A percentile compares a stretch with the other conserved stretches of the same genome.
Evolutionary conservation across 1,139 yeast species (phyloP).

Genomic region (Blastobotrys indianensis): DNA sequence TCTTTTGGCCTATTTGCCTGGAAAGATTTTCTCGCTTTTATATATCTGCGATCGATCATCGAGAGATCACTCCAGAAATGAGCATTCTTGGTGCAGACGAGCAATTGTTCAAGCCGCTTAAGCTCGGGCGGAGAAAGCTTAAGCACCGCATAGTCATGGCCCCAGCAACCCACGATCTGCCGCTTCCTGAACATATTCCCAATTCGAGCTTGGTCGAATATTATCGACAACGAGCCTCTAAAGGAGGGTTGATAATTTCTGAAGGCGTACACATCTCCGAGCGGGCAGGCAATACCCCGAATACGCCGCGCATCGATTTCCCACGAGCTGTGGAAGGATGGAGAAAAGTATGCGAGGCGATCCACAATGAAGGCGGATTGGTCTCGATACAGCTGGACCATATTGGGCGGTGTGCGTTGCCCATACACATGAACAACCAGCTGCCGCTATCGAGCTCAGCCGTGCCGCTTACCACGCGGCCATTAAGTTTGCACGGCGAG

Average conservation of each 20-base stretch:
- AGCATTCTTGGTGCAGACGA: background rate
- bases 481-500: slow-evolving; percentile 36
- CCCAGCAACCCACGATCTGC: slow-evolving; percentile 1
- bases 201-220: background rate
- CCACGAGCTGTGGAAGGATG: slow-evolving; percentile 3
- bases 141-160: slow-evolving; percentile 3
- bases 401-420: slow-evolving; percentile 2
- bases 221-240: background rate
- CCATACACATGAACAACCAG: background rate
- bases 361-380: background rate
- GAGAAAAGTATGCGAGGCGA: background rate
- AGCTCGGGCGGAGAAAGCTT: background rate
- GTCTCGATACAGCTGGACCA: slow-evolving; percentile 1
- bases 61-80: background rate
- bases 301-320: slow-evolving; percentile 1
- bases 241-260: slow-evolving; percentile 4
- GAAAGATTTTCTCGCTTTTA: no score
- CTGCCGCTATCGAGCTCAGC: slow-evolving; percentile 4
- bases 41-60: background rate
- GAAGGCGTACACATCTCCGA: slow-evolving; percentile 1
- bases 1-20: no score
- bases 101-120: background rate
- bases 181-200: background rate
- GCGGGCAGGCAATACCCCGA: slow-evolving; percentile 2
- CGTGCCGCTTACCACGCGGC: background rate